Evolutionary conservation across 2,329 filamentous ascomycete genomes (phyloP), one percentile per base, ranked within the genome.

Genomic region (Arthroderma sp.): DNA sequence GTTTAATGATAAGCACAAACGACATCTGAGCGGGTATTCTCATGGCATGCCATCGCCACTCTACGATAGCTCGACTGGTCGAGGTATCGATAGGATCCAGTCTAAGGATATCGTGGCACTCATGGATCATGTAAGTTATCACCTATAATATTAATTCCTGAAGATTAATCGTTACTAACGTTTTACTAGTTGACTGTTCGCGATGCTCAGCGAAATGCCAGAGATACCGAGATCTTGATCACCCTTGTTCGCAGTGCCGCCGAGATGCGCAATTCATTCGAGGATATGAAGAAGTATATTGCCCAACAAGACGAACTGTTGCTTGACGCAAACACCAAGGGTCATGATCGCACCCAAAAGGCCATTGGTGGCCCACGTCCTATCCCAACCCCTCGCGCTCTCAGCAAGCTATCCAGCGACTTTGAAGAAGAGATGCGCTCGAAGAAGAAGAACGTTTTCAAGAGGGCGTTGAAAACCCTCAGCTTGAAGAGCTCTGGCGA

Each of bases 231-330:
- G 72, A 96, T 98, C 57, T 77, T 98, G 17, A 88, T 96, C 51
- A 91, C 93, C 0, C 81, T 98, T 33, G 93, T 98, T 60, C 86
- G 91, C 59, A 91, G 90, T 56, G 91, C 93, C 2, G 86, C 93
- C 11, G 93, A 98, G 73, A 97, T 97, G 91, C 88, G 91, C 62
- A 94, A 88, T 64, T 94, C 89, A 0, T 95, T 97, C 68, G 88
- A 95, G 63, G 91, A 95, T 65, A 87, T 98, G 79, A 96, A 93
- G 77, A 87, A 85, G 62, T 86, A 95, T 67, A 86, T 98, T 60
- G 86, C 87, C 54, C 87, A 94, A 63, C 91, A 94, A 60, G 91
- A 96, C 67, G 88, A 88, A 59, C 81, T 90, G 66, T 87, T 97
- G 66, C 88, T 96, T 71, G 85, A 87, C 39, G 85, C 87, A 61